A percentile compares a stretch with the other conserved stretches of the same genome.
phyloP scores from a whole-genome alignment of 176 grass and related monocot genomes.

The Lolium multiflorum region DNA sequence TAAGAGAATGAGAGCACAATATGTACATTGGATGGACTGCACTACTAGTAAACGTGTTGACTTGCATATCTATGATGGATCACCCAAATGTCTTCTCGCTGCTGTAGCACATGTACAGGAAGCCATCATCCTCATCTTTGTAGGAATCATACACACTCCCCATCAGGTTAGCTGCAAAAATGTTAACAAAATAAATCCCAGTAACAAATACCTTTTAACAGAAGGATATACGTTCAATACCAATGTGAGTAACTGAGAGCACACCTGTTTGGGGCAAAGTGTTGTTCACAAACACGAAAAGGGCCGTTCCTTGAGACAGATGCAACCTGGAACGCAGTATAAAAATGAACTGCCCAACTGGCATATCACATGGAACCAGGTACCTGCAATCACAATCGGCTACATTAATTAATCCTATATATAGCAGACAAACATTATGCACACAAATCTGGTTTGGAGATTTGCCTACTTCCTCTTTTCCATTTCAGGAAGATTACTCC shows the following conservation, averaged over 20 bases:
- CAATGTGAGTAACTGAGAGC: background rate
- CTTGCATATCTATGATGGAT: background rate
- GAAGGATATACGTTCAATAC: background rate
- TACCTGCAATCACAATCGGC: slow-evolving; percentile 20
- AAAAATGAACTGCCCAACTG: slow-evolving; percentile 82
- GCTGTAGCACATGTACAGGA: slow-evolving; percentile 95
- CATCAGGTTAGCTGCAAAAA: slow-evolving; percentile 51
- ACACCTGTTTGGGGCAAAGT: slow-evolving; percentile 85
- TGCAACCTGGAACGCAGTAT: slow-evolving; percentile 66
- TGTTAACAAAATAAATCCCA: background rate
- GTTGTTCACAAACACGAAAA: slow-evolving; percentile 81
- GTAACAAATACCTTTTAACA: background rate
- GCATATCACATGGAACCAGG: slow-evolving; percentile 43
- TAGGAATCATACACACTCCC: slow-evolving; percentile 61
- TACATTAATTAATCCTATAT: no score
- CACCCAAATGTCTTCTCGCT: slow-evolving; percentile 89
- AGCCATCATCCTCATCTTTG: slow-evolving; percentile 79
- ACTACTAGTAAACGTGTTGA: background rate
- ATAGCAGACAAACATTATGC: background rate
- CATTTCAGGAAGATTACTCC: slow-evolving; percentile 49
- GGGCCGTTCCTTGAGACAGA: slow-evolving; percentile 64
- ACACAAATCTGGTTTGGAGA: background rate
- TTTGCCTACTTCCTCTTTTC: slow-evolving; percentile 47
- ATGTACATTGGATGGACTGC: slow-evolving; percentile 9
- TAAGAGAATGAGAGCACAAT: background rate